phyloP scores from a whole-genome alignment of 768 basidiomycete species.

The Floccularia luteovirens region DNA sequence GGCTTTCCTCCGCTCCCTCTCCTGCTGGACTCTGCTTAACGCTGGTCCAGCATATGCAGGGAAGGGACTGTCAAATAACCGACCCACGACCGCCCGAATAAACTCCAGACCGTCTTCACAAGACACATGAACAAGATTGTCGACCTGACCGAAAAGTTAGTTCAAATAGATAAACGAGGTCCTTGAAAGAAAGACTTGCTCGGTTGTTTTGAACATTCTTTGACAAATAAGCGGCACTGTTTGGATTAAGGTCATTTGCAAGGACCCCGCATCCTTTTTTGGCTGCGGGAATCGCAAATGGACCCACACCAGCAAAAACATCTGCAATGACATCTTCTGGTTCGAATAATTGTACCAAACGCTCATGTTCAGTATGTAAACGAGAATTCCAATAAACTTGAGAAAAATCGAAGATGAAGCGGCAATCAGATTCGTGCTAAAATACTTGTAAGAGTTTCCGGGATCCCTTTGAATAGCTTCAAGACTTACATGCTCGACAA shows the following conservation, averaged over 20 bases:
- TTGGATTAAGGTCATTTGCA: slow-evolving; percentile 93
- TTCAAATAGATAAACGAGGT: slow-evolving; percentile 3
- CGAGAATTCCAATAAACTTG: slow-evolving; percentile 99
- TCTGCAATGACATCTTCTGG: slow-evolving; percentile 82
- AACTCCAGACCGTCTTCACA: slow-evolving; percentile 87
- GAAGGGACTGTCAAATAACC: slow-evolving; percentile 61
- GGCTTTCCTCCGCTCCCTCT: slow-evolving; percentile 28
- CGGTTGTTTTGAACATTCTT: slow-evolving; percentile 73
- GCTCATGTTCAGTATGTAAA: slow-evolving; percentile 83
- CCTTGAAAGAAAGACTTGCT: slow-evolving; percentile 33
- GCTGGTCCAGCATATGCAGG: slow-evolving; percentile 43
- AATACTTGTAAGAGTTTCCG: slow-evolving; percentile 3
- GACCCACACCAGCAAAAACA: slow-evolving; percentile 96
- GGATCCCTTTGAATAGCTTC: background rate
- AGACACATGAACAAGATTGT: slow-evolving; percentile 56
- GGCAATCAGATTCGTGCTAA: slow-evolving; percentile 80
- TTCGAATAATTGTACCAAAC: slow-evolving; percentile 68
- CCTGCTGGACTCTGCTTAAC: slow-evolving; percentile 36
- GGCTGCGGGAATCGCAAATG: slow-evolving; percentile 90
- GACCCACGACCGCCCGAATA: slow-evolving; percentile 52
- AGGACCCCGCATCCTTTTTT: slow-evolving; percentile 86
- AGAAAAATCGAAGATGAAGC: slow-evolving; percentile 90
- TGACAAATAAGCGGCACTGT: slow-evolving; percentile 68
- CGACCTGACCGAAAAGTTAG: slow-evolving; percentile 46
- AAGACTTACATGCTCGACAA: slow-evolving; percentile 78